Evolutionary conservation across 768 basidiomycete species (phyloP).

Genomic region (Termitomyces bulborhizus): DNA sequence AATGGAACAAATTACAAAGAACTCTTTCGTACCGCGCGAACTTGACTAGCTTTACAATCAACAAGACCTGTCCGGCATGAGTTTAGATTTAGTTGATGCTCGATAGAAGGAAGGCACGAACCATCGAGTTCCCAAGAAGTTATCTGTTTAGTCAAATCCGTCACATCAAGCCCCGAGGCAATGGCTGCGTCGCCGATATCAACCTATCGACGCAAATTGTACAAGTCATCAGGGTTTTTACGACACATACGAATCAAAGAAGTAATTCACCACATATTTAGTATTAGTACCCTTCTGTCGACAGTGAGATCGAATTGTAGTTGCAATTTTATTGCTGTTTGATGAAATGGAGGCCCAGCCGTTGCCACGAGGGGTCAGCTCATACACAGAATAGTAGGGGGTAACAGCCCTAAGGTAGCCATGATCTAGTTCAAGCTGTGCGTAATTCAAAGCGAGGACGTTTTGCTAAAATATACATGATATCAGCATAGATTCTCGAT

Average conservation of each 20-base stretch:
- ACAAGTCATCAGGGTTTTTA: not conserved
- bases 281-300: conserved; percentile 7
- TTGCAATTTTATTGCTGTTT: conserved; percentile 25
- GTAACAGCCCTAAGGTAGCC: conserved; percentile 38
- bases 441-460: conserved; percentile 37
- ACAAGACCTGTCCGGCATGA: conserved; percentile 2
- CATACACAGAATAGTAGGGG: conserved; percentile 38
- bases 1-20: not conserved
- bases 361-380: conserved; percentile 22
- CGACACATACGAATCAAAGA: not conserved
- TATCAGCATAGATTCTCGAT: not conserved
- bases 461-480: conserved; percentile 17
- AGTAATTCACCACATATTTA: conserved; percentile 9
- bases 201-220: conserved; percentile 1
- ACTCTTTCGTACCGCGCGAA: conserved; percentile 7
- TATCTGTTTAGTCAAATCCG: conserved; percentile 9
- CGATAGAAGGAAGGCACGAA: not conserved
- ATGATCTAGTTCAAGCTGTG: conserved; percentile 41
- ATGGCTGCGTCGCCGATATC: conserved; percentile 4
- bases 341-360: conserved; percentile 23
- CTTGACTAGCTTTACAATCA: conserved; percentile 10
- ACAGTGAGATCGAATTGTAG: conserved; percentile 4
- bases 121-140: conserved; percentile 11
- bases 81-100: not conserved
- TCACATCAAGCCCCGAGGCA: conserved; percentile 4